Conservation (phyloP, 2,329 filamentous ascomycete genomes). For the Aspergillus udagawae region DNA sequence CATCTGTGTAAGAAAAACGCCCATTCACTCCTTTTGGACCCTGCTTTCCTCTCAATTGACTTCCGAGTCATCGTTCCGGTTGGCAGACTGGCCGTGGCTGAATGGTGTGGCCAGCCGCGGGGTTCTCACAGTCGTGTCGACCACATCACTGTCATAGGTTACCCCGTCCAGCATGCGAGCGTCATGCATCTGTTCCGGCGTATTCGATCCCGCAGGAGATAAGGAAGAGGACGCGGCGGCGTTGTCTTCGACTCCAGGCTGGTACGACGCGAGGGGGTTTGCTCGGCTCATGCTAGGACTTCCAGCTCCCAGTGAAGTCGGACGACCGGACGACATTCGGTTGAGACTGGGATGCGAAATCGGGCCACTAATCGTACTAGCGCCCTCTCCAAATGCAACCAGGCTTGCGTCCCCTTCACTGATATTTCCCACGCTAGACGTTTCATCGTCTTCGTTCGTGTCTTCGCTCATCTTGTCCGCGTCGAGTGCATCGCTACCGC, state of each 20-base stretch:
- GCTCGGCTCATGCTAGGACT: constrained; percentile 34
- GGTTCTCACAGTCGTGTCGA: constrained; percentile 62
- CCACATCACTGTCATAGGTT: constrained; percentile 57
- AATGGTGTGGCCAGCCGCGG: constrained; percentile 48
- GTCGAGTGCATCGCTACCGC: constrained; percentile 57
- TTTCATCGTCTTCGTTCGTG: constrained; percentile 60
- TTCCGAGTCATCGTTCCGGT: not conserved
- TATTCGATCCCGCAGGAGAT: constrained; percentile 34
- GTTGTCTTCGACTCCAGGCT: constrained; percentile 31
- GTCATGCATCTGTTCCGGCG: constrained; percentile 46
- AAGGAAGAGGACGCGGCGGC: constrained; percentile 38
- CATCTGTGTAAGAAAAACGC: not conserved
- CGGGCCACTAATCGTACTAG: constrained; percentile 77
- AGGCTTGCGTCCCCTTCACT: constrained; percentile 79
- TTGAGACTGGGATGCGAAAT: constrained; percentile 56
- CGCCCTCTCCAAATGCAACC: constrained; percentile 90
- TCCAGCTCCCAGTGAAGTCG: constrained; percentile 35
- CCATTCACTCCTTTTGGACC: not conserved
- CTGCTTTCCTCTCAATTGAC: not conserved
- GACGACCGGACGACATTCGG: constrained; percentile 30
- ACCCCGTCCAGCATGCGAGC: constrained; percentile 66
- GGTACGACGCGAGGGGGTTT: constrained; percentile 25
- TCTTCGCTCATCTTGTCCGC: constrained; percentile 59
- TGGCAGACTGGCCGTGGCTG: constrained; percentile 6
- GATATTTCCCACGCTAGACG: constrained; percentile 69